Base-by-base conservation (phyloP, 768 basidiomycete genomes). In the Omphalotus guepiniiformis region DNA sequence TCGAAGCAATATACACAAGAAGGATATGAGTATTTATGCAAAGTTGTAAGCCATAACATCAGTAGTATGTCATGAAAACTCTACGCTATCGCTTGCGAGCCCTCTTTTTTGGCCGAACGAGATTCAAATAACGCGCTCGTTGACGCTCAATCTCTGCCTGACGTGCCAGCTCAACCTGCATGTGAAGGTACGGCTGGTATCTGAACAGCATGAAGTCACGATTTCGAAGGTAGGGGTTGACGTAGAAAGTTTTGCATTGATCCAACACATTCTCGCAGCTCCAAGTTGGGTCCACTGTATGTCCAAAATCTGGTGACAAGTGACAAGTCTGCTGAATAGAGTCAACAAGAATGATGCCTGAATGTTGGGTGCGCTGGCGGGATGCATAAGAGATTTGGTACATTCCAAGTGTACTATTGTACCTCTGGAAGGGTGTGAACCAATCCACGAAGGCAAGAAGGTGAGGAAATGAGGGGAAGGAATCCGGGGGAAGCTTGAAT, bases 161-260 rank as follows among this genome's bases (percentile, higher is more conserved):
- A n/a, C n/a, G n/a, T n/a, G n/a, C n/a, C n/a, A n/a, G n/a, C n/a
- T n/a, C n/a, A n/a, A n/a, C n/a, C 11, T 43, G 3, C 28, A 3
- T 39, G 41, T 26, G 16, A 4, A 19, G 28, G 25, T n/a, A 1
- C 21, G 22, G n/a, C n/a, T 25, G 43, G 44, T 57, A 59, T 22
- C 52, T 53, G 21, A 67, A 49, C 6, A 53, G 44, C 27, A 42
- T 60, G 28, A 67, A 67, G 32, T 64, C 59, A 15, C 48, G 48
- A 35, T 62, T 61, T 1, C 56, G 52, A 25, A 67, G 53, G 55
- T 67, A 67, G 3, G 60, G 58, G 40, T 64, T 67, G 0, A 65
- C 51, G 44, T 58, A 64, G 38, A 67, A 63, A 12, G 53, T 39
- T 1, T 36, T 6, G 1, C 55, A 50, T 0, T 58, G 36, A 13